These are phyloP conservation scores for Paraglomus occultum DNA, from an alignment of 192 early-diverging fungal species.

Conservation along the genomic window DNA sequence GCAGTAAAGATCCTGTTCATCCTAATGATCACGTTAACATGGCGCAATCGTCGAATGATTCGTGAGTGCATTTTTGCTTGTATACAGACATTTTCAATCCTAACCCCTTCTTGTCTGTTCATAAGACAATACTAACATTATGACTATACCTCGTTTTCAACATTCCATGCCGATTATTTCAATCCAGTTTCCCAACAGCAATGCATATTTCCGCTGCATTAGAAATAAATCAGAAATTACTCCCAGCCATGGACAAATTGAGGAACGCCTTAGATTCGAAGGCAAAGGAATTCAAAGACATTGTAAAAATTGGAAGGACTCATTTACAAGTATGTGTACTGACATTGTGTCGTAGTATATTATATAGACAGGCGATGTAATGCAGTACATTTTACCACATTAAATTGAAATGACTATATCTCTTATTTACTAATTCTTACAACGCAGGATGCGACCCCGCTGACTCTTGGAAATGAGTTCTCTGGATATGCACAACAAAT, in stretches of 20 bases:
- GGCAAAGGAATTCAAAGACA: conserved; percentile 80
- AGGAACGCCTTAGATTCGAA: conserved; percentile 77
- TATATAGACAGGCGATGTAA: background rate
- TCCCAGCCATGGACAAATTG: conserved; percentile 83
- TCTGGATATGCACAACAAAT: conserved; percentile 96
- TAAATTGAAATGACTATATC: too few relatives aligned
- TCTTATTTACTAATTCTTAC: background rate
- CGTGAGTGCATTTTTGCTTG: conserved; percentile 45
- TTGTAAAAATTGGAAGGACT: conserved; percentile 99
- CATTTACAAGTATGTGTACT: conserved; percentile 70
- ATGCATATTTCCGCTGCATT: conserved; percentile 98
- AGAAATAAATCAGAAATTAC: conserved; percentile 77
- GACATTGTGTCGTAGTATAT: conserved; percentile 2
- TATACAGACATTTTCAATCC: background rate
- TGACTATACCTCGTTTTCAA: background rate
- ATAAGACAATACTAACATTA: background rate
- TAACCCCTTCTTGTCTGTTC: background rate
- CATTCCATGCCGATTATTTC: too few relatives aligned
- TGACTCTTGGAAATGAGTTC: conserved; percentile 98
- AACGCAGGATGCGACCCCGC: conserved; percentile 92
- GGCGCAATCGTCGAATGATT: conserved; percentile 97
- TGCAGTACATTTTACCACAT: background rate
- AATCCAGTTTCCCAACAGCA: conserved; percentile 85
- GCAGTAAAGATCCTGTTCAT: conserved; percentile 93
- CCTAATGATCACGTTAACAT: conserved; percentile 99